Conservation (phyloP, 495 filamentous ascomycete genomes). For the Aspergillus affinis region DNA sequence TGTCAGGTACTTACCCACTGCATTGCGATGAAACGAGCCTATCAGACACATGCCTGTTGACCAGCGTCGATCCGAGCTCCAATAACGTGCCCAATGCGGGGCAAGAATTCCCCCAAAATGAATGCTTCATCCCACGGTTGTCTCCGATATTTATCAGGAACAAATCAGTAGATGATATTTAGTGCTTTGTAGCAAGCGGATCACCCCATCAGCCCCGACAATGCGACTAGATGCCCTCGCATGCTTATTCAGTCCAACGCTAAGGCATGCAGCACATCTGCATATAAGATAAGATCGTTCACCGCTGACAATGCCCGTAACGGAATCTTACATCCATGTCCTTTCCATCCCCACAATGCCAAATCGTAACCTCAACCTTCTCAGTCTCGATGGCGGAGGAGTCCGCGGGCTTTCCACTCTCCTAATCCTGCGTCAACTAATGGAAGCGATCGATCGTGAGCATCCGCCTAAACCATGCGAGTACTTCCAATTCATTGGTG, state of each 20-base stretch:
- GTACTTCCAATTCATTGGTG: constrained; percentile 44
- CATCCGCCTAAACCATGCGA: constrained; percentile 51
- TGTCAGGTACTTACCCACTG: not conserved
- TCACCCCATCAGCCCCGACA: not conserved
- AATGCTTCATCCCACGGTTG: not conserved
- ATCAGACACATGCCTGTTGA: not conserved
- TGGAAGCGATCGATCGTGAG: constrained; percentile 40
- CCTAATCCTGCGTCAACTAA: constrained; percentile 49
- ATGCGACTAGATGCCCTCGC: not conserved
- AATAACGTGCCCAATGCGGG: not conserved
- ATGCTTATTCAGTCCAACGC: not conserved
- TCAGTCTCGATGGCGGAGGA: constrained; percentile 55
- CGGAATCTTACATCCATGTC: not conserved
- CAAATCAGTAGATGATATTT: not conserved
- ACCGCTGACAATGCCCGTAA: not conserved
- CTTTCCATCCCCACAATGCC: constrained; percentile 13
- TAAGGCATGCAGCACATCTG: constrained; percentile 1
- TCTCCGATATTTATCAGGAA: not conserved
- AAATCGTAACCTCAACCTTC: constrained; percentile 31
- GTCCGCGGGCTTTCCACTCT: constrained; percentile 53
- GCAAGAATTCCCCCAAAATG: not conserved
- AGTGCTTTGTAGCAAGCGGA: not conserved
- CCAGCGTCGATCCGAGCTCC: not conserved
- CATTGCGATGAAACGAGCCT: not conserved
- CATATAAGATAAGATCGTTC: not conserved